phyloP scores from a whole-genome alignment of 176 grass and related monocot genomes.

The Carex scoparia region DNA sequence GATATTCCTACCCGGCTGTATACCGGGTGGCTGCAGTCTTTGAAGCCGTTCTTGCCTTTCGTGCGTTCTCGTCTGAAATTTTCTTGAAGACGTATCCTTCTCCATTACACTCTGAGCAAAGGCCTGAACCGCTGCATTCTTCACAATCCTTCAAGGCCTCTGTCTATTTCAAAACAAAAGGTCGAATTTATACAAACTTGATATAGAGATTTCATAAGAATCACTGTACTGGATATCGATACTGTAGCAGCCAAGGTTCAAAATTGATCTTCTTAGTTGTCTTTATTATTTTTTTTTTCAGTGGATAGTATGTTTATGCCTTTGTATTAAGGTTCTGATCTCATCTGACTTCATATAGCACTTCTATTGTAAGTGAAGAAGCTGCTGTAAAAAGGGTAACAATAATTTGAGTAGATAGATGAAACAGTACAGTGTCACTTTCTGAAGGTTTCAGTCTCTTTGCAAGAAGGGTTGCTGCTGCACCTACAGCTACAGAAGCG shows the following conservation, averaged over 20 bases:
- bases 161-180: not conserved
- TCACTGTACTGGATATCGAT: not conserved
- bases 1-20: slow-evolving; percentile 22
- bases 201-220: not conserved
- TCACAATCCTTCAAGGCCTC: slow-evolving; percentile 14
- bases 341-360: not conserved
- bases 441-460: slow-evolving; percentile 35
- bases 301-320: not conserved
- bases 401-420: not conserved
- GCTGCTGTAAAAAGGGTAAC: not conserved
- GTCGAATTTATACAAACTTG: not conserved
- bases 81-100: slow-evolving; percentile 52
- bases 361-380: not conserved
- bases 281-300: not conserved
- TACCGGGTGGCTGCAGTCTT: slow-evolving; percentile 44
- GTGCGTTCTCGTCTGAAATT: slow-evolving; percentile 27
- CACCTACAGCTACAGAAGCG: slow-evolving; percentile 33
- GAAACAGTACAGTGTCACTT: slow-evolving; percentile 18
- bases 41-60: slow-evolving; percentile 40
- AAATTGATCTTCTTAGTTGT: not conserved
- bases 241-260: not conserved
- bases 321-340: not conserved
- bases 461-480: slow-evolving; percentile 33
- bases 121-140: slow-evolving; percentile 40
- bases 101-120: slow-evolving; percentile 43